phyloP scores from a whole-genome alignment of 305 asterid species.

The Fraxinus ornus region DNA sequence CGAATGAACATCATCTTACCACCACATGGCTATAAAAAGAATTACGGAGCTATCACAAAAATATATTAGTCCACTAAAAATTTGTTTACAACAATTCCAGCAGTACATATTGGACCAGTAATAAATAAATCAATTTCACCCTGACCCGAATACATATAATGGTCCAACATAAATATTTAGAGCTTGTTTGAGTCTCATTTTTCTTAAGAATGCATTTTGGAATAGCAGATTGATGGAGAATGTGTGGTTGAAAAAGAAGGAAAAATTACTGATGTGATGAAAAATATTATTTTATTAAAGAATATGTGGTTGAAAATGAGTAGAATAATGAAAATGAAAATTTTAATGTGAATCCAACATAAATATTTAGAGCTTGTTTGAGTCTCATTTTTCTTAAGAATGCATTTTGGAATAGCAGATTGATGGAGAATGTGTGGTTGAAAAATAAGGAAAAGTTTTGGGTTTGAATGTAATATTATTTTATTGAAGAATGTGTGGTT shows the following conservation, averaged over 20 bases:
- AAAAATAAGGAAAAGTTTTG: no score
- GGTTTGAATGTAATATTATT: no score
- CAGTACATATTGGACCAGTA: slow-evolving; percentile 7
- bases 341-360: no score
- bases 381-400: not conserved
- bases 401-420: not conserved
- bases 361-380: not conserved
- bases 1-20: slow-evolving; percentile 18
- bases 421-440: not conserved
- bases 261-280: no score
- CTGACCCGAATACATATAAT: not conserved
- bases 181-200: not conserved
- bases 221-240: not conserved
- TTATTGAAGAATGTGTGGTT: no score
- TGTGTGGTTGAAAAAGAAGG: not conserved
- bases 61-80: not conserved
- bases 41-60: not conserved
- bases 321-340: no score
- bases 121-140: not conserved
- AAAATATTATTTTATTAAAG: no score
- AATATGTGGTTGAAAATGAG: no score
- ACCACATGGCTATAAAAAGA: slow-evolving; percentile 1
- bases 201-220: not conserved
- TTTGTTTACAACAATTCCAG: not conserved
- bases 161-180: not conserved